Base-by-base conservation (phyloP, 495 filamentous ascomycete genomes). In the Poronia punctata region DNA sequence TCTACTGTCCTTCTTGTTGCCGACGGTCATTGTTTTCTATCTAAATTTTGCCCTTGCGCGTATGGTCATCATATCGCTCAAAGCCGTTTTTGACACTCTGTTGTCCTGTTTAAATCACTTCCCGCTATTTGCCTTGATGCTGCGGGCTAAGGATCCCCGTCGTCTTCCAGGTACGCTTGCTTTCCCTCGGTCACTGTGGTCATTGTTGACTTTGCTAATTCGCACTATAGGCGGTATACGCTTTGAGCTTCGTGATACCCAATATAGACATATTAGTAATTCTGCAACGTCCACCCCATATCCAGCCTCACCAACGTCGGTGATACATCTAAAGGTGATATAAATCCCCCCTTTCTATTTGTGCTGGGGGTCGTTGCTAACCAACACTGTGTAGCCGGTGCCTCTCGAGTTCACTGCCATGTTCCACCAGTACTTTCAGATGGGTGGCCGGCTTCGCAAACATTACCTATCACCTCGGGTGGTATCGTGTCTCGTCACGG, bases 41-140 rank as follows among this genome's bases (percentile, higher is more conserved):
- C 68, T 95, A 26, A 95, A 93, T 19, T 99, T 99, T 62, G 90
- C 92, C 19, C 80, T 83, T 25, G 88, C 92, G 12, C 79, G 92
- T 22, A 95, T 96, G 84, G 80, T 80, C 35, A 96, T 97, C 51
- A 96, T 99, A 37, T 82, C 81, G 18, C 62, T 95, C 31, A 97
- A 96, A 55, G 93, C 88, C 5, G 65, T 74, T 3, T 78, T 97
- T 37, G 92, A 99, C 64, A 95, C 87, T 1, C 72, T 86, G 47
- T 71, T 97, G 44, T 92, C 92, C 27, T 96, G 86, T 62, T 65
- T 99, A 45, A 99, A 99, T 54, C 92, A 99, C 61, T 99, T 99
- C 56, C 92, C 92, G 16, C 75, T 99, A 16, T 99, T 99, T 65
- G 92, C 92, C 9, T 65, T 96, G 32, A 99, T 99, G 92, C 69